Evolutionary conservation across 257 asterid species (phyloP), one percentile per base, ranked within the genome.

Genomic region (Anisodus acutangulus): DNA sequence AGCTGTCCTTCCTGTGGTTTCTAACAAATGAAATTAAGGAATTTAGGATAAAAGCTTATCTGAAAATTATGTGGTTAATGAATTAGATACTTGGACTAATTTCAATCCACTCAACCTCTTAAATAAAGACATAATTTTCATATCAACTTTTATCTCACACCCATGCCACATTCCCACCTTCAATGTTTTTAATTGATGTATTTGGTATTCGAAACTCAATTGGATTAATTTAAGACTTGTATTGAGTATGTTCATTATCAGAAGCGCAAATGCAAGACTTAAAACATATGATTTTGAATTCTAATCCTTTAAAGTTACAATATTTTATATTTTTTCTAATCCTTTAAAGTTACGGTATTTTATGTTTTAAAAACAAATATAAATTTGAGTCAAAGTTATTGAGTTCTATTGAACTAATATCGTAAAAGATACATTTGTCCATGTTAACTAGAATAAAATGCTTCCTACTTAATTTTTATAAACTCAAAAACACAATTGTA

Each of bases 11-110:
- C 12, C 2, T 17, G 4, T 71, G 58, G 10, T 45, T 71, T 71
- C 58, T 71, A 10, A 19, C 8, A 19, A 71, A 71, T 71, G 16
- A 45, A 71, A 13, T 71, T 47, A 26, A 72, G 58, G 59, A 1
- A 12, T 45, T 72, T 47, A 47, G 41, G 80, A 47, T 47, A 72
- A 72, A 62, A 72, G n/a, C 59, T 47, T 47, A 72, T 72, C 80
- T 2, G 5, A 0, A 5, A 72, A 45, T 72, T 22, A 3, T 72
- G 59, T 72, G 60, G 80, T 72, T 72, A 72, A 47, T 49, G 5
- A 72, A 47, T 72, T 3, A 47, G 59, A 47, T 47, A 72, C 60
- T 72, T 72, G 80, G 6, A 22, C n/a, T 72, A n/a, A 72, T 72
- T n/a, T 22, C 39, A 31, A 31, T 10, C 43, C 71, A 31, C 71